phyloP scores from a whole-genome alignment of 768 basidiomycete species.

The Boletus fagicola region DNA sequence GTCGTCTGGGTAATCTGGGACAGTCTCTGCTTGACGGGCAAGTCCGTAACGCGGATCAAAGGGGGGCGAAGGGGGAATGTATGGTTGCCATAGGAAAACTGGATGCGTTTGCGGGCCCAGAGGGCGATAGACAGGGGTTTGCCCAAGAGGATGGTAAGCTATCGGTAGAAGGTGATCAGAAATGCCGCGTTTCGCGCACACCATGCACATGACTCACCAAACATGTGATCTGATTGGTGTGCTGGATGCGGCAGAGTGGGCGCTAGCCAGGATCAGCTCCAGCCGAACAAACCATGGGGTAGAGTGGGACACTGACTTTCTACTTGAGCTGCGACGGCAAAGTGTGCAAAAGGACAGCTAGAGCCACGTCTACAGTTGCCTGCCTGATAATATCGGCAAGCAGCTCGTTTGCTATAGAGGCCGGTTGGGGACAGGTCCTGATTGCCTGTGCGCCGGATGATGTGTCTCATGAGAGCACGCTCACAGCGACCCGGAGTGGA shows the following conservation, averaged over 20 bases:
- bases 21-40: slow-evolving; percentile 6
- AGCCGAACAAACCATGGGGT: background rate
- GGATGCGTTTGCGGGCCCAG: slow-evolving; percentile 15
- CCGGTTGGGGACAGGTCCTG: slow-evolving; percentile 3
- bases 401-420: slow-evolving; percentile 7
- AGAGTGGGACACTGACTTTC: slow-evolving; percentile 17
- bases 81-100: slow-evolving; percentile 31
- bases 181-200: background rate
- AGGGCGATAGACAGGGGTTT: slow-evolving; percentile 22
- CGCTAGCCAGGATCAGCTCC: slow-evolving; percentile 15
- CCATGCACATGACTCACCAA: slow-evolving; percentile 14
- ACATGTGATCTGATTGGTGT: slow-evolving; percentile 17
- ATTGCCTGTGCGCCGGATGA: slow-evolving; percentile 12
- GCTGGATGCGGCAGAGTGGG: slow-evolving; percentile 8
- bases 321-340: slow-evolving; percentile 2
- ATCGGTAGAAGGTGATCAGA: slow-evolving; percentile 6
- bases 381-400: slow-evolving; percentile 28
- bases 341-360: slow-evolving; percentile 28
- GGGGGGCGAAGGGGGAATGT: slow-evolving; percentile 22
- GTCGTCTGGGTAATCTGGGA: slow-evolving; percentile 24
- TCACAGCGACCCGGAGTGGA: background rate
- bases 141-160: slow-evolving; percentile 20
- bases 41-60: slow-evolving; percentile 17
- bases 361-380: slow-evolving; percentile 30
- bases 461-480: slow-evolving; percentile 3